Evolutionary conservation across 2,329 filamentous ascomycete species (phyloP), one percentile per base, ranked within the genome.

Genomic region (Colletotrichum shisoi): DNA sequence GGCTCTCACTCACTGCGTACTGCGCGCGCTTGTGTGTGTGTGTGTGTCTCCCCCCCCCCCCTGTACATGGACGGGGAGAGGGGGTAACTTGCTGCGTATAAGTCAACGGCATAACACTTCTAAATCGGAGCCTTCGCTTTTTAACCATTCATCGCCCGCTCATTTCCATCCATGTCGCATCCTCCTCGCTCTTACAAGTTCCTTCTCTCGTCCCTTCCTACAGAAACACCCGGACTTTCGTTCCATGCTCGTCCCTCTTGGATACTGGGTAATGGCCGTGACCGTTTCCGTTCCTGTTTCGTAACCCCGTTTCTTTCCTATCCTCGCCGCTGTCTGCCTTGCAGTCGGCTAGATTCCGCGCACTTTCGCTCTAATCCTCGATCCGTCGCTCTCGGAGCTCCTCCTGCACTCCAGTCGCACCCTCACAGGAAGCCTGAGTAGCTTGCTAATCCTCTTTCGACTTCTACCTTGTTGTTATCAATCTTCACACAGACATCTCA

Each of bases 251-350:
- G 64, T 63, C 60, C 68, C 60, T 57, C 59, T 62, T 60, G 66
- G 60, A 66, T 51, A 66, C 65, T 69, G 60, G 68, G 65, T 69
- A 64, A 69, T 69, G 68, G 65, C 68, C 60, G 59, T 68, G 68
- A 68, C 65, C 59, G 68, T 68, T 69, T 63, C 68, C 24, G 65
- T 60, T 69, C 53, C 68, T 64, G 68, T 69, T 64, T 62, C 53
- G 65, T 65, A 67, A 69, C 65, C 65, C 57, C 57, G 52, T 62
- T 68, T 67, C 27, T 57, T 27, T 39, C 46, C 42, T 44, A 46
- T 53, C 31, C 19, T 62, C 62, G 45, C 48, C 21, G 48, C 62
- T 67, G 62, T 68, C 57, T 57, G 62, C 52, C 62, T 68, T 53
- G 45, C 42, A 61, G 44, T 46, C 61, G 65, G 65, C 61, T 67